Conservation (phyloP, 306 rosid genomes). For the Rubus parviflorus region DNA sequence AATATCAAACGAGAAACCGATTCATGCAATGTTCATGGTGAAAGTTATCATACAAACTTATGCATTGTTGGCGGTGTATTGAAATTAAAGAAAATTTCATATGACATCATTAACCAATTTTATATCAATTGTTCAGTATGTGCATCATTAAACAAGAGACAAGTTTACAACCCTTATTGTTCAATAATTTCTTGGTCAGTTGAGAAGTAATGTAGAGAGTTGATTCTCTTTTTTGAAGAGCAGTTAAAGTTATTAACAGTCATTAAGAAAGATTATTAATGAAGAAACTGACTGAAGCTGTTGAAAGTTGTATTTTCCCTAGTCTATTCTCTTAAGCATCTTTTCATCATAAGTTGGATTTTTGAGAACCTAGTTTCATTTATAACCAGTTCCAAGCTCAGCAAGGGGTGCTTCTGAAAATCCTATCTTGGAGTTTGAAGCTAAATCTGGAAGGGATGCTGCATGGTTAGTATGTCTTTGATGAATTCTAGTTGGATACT, state of each 20-base stretch:
- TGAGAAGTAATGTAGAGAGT: neutral
- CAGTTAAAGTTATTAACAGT: neutral
- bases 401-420: constrained; percentile 66
- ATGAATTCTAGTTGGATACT: constrained; percentile 21
- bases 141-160: neutral
- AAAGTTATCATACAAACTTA: neutral
- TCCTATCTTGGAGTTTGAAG: constrained; percentile 83
- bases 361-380: constrained; percentile 25
- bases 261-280: neutral
- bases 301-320: constrained; percentile 1
- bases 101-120: neutral
- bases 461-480: constrained; percentile 78
- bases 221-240: neutral
- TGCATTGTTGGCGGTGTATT: neutral
- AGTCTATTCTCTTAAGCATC: constrained; percentile 11
- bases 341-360: constrained; percentile 21
- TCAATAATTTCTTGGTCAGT: neutral
- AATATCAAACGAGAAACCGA: neutral
- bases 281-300: neutral
- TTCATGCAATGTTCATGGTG: neutral
- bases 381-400: constrained; percentile 51
- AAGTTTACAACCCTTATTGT: neutral
- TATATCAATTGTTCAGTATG: neutral
- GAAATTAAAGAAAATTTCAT: neutral
- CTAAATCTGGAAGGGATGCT: constrained; percentile 97